These are phyloP conservation scores for Scheffersomyces segobiensis DNA, from an alignment of 1,139 yeast genomes.

Conservation along the genomic window DNA sequence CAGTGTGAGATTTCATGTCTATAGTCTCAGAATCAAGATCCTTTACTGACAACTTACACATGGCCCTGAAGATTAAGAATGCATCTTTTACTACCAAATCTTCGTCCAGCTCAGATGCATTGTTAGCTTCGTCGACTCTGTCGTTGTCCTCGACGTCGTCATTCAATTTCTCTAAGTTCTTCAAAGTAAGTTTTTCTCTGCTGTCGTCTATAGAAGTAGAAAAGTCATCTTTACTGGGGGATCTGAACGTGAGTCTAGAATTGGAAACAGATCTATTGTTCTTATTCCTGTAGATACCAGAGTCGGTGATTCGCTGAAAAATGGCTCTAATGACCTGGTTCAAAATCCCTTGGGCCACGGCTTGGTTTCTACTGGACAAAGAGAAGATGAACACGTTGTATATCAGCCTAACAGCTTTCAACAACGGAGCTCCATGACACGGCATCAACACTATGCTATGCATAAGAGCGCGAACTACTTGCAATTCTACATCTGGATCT, in stretches of 20 bases:
- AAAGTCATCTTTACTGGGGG: conserved; percentile 18
- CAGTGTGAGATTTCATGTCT: conserved; percentile 89
- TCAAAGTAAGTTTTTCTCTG: conserved; percentile 51
- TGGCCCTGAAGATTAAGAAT: conserved; percentile 85
- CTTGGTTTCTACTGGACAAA: conserved; percentile 78
- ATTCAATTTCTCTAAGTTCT: conserved; percentile 54
- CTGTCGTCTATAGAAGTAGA: not conserved
- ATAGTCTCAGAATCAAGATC: conserved; percentile 66
- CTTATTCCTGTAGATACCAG: conserved; percentile 16
- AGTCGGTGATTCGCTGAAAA: conserved; percentile 67
- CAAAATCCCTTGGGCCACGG: conserved; percentile 92
- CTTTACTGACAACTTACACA: conserved; percentile 90
- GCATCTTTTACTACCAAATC: conserved; percentile 86
- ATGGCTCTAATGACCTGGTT: conserved; percentile 88
- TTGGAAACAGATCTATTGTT: conserved; percentile 19
- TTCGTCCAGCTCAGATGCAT: conserved; percentile 50
- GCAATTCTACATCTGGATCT: conserved; percentile 84
- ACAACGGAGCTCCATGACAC: conserved; percentile 85
- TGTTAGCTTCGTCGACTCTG: conserved; percentile 49
- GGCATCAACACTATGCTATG: conserved; percentile 83
- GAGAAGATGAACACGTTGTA: conserved; percentile 90
- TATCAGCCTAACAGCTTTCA: conserved; percentile 90
- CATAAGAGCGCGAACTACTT: conserved; percentile 87
- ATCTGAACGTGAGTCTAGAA: conserved; percentile 9
- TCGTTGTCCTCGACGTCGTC: conserved; percentile 54